A percentile compares a stretch with the other conserved stretches of the same genome.
phyloP scores from a whole-genome alignment of 495 filamentous ascomycete species.

The Penicillium paradoxum region DNA sequence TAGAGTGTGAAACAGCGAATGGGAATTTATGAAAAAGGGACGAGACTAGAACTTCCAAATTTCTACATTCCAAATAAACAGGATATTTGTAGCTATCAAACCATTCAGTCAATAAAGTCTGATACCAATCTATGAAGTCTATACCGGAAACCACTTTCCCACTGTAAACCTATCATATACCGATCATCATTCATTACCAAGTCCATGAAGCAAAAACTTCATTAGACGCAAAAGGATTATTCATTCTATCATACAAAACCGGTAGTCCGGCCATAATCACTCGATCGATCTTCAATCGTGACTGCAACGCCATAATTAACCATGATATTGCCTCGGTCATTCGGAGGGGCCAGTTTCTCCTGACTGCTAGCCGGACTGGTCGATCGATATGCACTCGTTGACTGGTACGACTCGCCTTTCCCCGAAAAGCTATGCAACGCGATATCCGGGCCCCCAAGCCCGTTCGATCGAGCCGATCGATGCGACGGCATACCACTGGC shows the following conservation, averaged over 20 bases:
- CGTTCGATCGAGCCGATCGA: neutral
- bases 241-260: neutral
- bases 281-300: conserved; percentile 2
- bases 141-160: too few relatives aligned
- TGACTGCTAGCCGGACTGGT: conserved; percentile 14
- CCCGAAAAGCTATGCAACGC: neutral
- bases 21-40: too few relatives aligned
- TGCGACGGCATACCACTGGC: conserved; percentile 11
- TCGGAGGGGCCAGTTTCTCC: conserved; percentile 5
- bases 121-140: too few relatives aligned
- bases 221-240: neutral
- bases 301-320: conserved; percentile 9
- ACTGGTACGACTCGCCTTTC: conserved; percentile 3
- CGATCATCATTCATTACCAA: too few relatives aligned
- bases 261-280: neutral
- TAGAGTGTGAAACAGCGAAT: too few relatives aligned
- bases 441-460: neutral
- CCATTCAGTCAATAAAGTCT: too few relatives aligned
- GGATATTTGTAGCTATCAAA: too few relatives aligned
- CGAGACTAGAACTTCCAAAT: too few relatives aligned
- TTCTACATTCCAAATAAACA: too few relatives aligned
- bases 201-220: too few relatives aligned
- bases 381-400: conserved; percentile 9
- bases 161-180: too few relatives aligned
- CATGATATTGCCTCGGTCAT: conserved; percentile 4